phyloP scores from a whole-genome alignment of 2,329 filamentous ascomycete genomes.

The Pseudocercospora pini-densiflorae region DNA sequence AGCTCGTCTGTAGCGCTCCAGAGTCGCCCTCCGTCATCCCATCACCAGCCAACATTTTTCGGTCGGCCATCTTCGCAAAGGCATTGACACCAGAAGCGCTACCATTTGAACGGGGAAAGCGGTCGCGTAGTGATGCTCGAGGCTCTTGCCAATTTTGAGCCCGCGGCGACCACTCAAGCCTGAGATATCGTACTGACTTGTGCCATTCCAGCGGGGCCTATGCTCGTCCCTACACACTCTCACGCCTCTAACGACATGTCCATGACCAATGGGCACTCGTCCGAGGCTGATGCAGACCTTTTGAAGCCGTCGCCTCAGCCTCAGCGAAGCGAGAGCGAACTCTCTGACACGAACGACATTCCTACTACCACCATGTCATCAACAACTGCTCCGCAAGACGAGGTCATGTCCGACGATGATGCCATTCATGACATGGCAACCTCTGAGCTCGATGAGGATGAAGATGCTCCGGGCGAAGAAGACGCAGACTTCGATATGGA shows the following conservation, averaged over 20 bases:
- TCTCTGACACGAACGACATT: conserved; percentile 70
- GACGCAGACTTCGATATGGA: conserved; percentile 77
- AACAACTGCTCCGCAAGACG: conserved; percentile 45
- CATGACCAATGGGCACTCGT: conserved; percentile 69
- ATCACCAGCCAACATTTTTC: conserved; percentile 39
- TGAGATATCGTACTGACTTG: conserved; percentile 48
- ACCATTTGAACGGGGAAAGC: conserved; percentile 43
- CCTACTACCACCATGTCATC: conserved; percentile 49
- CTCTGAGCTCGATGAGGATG: conserved; percentile 54
- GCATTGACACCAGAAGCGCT: conserved; percentile 29
- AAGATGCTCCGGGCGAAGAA: conserved; percentile 56
- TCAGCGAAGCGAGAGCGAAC: conserved; percentile 72
- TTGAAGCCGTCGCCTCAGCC: conserved; percentile 50
- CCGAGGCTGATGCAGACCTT: conserved; percentile 57
- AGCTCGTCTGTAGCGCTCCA: conserved; percentile 23
- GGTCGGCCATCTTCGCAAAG: conserved; percentile 46
- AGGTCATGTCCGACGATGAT: conserved; percentile 47
- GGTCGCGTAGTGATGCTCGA: conserved; percentile 47
- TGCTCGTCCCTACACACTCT: conserved; percentile 66
- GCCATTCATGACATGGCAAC: conserved; percentile 51
- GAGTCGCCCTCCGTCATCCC: conserved; percentile 32
- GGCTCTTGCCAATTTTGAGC: conserved; percentile 38
- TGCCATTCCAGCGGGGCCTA: conserved; percentile 60
- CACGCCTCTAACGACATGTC: conserved; percentile 52
- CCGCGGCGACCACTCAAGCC: conserved; percentile 33